Base-by-base conservation (phyloP, 345 rosid genomes). In the Theobroma cacao region DNA sequence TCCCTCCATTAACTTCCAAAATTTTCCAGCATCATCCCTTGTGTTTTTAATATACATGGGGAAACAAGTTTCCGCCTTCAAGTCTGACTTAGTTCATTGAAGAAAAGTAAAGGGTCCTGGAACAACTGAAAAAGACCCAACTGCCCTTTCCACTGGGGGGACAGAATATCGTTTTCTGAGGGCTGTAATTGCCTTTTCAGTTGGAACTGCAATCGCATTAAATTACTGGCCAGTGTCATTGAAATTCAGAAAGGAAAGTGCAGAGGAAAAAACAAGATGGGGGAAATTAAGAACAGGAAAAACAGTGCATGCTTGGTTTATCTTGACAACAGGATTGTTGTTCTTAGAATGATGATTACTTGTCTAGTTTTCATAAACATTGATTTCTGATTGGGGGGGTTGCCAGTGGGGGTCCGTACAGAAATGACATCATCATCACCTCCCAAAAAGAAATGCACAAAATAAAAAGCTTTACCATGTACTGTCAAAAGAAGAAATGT, bases 401-500 rank as follows among this genome's bases (percentile, higher is more conserved):
- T 76, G 47, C 24, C 61, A 62, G 11, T 34, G 41, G 72, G 64
- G 30, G 22, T 9, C 73, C 75, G 83, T 79, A 80, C 82, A 75
- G 61, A 1, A 33, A 53, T 62, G 55, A 73, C 74, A 81, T 67
- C 71, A 80, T 72, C 79, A 71, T 41, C 79, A 74, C 41, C 13
- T 30, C 72, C 74, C 68, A 60, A 76, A 69, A 82, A 71, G 72
- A 75, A 82, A 83, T 66, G 76, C 77, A 80, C 67, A 65, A 72
- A 67, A 31, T 7, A 26, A 84, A 36, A 71, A 59, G 69, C 73
- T 72, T 65, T 80, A 75, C 81, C 80, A 82, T 84, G 85, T 86
- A 80, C 85, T 77, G 87, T 81, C 86, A 69, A 79, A 82, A 75
- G 82, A 78, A 79, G 86, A 84, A 84, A 81, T 81, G 84, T 82